Evolutionary conservation across 495 filamentous ascomycete species (phyloP), one percentile per base, ranked within the genome.

Genomic region (Friedmanniomyces endolithicus): DNA sequence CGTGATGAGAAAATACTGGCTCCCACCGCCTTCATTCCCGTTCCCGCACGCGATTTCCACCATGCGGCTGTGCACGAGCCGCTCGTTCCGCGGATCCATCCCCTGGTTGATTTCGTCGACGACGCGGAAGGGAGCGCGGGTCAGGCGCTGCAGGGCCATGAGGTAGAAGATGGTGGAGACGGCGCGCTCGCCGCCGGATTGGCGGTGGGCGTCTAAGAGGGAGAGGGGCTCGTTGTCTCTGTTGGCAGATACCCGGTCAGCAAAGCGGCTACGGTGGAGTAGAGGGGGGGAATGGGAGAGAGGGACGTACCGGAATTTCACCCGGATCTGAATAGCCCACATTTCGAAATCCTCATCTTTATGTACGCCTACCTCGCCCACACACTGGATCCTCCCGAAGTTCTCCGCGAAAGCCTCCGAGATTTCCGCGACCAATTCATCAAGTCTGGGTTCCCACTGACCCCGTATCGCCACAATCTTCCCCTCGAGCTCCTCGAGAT

Each of bases 81-180:
- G 82, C 72, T 98, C 92, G 70, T 98, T 98, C 43, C 94, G 81
- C 22, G 94, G 90, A 70, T 98, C 92, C 92, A 98, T 98, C 57
- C 92, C 92, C 72, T 98, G 92, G 63, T 98, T 98, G 72, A 98
- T 98, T 70, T 98, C 92, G 71, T 98, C 92, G 52, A 99, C 92
- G 39, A 97, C 92, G 51, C 92, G 89, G 82, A 99, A 99, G n/a
- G 92, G 92, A 1, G 88, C 86, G 59, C 87, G 87, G 2, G 92
- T 90, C 60, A 97, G 82, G 17, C 86, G 85, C 68, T 99, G 92
- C 9, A 99, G 78, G 1, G 94, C 87, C 90, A 99, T 97, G 57
- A 99, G 87, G 70, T 96, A 99, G 78, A 96, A 99, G 65, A 99
- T 95, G 1, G 92, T 99, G 29, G 86, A 90, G 31, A 99, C 92